phyloP scores from a whole-genome alignment of 495 filamentous ascomycete genomes.

The Daldinia loculata region DNA sequence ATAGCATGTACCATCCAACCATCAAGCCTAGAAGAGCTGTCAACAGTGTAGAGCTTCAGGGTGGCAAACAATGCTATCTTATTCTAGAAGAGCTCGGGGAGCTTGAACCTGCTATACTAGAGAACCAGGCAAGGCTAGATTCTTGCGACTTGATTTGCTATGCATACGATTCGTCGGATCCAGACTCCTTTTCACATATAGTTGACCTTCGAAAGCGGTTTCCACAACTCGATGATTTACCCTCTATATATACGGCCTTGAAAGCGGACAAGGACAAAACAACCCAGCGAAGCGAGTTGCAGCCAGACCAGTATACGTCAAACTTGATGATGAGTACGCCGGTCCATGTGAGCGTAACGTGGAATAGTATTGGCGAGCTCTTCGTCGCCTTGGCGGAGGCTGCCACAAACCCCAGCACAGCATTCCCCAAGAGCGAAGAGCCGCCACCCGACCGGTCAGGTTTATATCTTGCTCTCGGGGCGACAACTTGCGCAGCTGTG shows the following conservation, averaged over 20 bases:
- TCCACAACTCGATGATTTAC: slow-evolving; percentile 84
- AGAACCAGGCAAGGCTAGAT: slow-evolving; percentile 90
- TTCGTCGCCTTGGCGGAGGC: slow-evolving; percentile 89
- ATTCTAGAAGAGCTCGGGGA: slow-evolving; percentile 97
- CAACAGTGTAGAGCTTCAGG: slow-evolving; percentile 94
- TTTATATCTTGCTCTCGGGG: slow-evolving; percentile 85
- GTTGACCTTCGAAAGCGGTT: slow-evolving; percentile 78
- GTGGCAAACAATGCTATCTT: slow-evolving; percentile 95
- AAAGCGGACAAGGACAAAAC: slow-evolving; percentile 96
- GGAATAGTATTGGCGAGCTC: slow-evolving; percentile 88
- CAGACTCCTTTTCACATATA: slow-evolving; percentile 92
- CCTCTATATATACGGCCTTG: slow-evolving; percentile 87
- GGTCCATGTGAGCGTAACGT: slow-evolving; percentile 91
- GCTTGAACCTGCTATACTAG: slow-evolving; percentile 88
- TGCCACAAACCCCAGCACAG: slow-evolving; percentile 85
- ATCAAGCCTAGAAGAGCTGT: slow-evolving; percentile 93
- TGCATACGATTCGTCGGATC: slow-evolving; percentile 94
- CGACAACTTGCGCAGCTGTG: slow-evolving; percentile 80
- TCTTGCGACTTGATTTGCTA: slow-evolving; percentile 94
- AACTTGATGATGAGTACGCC: slow-evolving; percentile 83
- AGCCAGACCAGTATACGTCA: slow-evolving; percentile 91
- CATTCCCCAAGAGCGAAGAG: slow-evolving; percentile 86
- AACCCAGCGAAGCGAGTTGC: slow-evolving; percentile 86
- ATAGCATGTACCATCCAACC: slow-evolving; percentile 86
- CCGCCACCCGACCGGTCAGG: slow-evolving; percentile 82